Evolutionary conservation across 2,329 filamentous ascomycete genomes (phyloP).

Genomic region (Grosmannia huntii): DNA sequence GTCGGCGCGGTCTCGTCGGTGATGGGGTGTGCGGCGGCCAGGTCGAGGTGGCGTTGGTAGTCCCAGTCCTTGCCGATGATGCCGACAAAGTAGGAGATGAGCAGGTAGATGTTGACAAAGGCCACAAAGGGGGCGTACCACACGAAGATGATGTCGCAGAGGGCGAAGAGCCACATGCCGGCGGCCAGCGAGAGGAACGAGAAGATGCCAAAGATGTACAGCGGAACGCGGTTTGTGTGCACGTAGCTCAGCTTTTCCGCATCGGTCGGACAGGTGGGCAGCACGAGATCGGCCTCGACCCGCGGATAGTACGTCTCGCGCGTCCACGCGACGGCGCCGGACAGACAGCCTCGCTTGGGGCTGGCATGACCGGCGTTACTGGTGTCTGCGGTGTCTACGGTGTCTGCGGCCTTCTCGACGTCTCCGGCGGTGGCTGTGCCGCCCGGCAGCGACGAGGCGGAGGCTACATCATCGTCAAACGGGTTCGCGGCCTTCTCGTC

Average conservation of each 20-base stretch:
- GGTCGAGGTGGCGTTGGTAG: background rate
- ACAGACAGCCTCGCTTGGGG: background rate
- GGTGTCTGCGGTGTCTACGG: background rate
- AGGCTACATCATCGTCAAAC: background rate
- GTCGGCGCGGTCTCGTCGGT: background rate
- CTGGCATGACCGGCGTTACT: too few species aligned
- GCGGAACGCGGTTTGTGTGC: slow-evolving; percentile 3
- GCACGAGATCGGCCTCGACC: background rate
- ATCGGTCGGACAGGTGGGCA: slow-evolving; percentile 2
- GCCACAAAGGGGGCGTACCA: slow-evolving; percentile 3
- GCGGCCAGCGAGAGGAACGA: slow-evolving; percentile 5
- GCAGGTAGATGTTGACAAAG: slow-evolving; percentile 3
- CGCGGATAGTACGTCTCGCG: slow-evolving; percentile 1
- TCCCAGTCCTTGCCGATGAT: slow-evolving; percentile 5
- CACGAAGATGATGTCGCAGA: slow-evolving; percentile 1
- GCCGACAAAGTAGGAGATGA: slow-evolving; percentile 4
- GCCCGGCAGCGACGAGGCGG: background rate
- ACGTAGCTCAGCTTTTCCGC: slow-evolving; percentile 3
- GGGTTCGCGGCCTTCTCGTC: background rate
- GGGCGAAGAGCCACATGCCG: slow-evolving; percentile 6
- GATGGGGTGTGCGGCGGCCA: background rate
- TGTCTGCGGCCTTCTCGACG: background rate
- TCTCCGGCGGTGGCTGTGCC: background rate
- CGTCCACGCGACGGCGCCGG: background rate
- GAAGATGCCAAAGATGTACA: slow-evolving; percentile 3